These are phyloP conservation scores for Theileria annulata DNA, from an alignment of 169 alveolate genomes.

Conservation along the genomic window DNA sequence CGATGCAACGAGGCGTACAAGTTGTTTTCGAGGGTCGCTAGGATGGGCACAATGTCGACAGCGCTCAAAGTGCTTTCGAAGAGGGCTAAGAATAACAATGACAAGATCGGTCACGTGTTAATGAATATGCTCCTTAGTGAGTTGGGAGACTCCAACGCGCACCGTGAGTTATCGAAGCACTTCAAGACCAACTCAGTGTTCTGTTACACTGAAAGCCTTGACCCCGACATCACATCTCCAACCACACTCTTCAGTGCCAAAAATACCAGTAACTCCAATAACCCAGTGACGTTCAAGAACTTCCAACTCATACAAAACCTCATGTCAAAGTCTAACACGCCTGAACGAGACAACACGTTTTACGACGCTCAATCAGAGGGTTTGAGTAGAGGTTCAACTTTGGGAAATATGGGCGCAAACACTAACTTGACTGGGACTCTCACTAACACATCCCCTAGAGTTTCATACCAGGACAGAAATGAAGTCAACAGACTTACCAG, in stretches of 20 bases:
- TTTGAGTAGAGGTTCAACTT: neutral
- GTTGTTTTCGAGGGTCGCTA: constrained; percentile 68
- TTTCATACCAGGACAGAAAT: constrained; percentile 14
- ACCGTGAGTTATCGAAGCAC: constrained; percentile 78
- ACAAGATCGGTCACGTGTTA: constrained; percentile 79
- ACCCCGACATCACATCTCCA: constrained; percentile 21
- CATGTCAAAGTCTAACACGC: neutral
- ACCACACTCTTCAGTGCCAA: constrained; percentile 17
- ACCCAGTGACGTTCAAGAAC: constrained; percentile 15
- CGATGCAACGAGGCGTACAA: constrained; percentile 72
- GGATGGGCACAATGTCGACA: constrained; percentile 60
- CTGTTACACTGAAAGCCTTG: constrained; percentile 31
- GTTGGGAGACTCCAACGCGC: constrained; percentile 82
- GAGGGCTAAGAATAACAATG: constrained; percentile 63
- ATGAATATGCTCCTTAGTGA: constrained; percentile 80
- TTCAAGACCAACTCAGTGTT: constrained; percentile 65
- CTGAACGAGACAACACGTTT: neutral
- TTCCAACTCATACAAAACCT: neutral
- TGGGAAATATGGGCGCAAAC: constrained; percentile 18
- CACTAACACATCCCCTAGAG: neutral
- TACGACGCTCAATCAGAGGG: neutral
- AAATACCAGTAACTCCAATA: constrained; percentile 7
- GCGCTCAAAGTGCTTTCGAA: constrained; percentile 43
- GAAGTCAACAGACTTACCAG: constrained; percentile 3
- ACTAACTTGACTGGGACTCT: constrained; percentile 5